Percentiles rank a stretch among this genome's conserved stretches.
Evolutionary conservation across 441 rosid species (phyloP).

Genomic region (Pelargonium exstipulatum): DNA sequence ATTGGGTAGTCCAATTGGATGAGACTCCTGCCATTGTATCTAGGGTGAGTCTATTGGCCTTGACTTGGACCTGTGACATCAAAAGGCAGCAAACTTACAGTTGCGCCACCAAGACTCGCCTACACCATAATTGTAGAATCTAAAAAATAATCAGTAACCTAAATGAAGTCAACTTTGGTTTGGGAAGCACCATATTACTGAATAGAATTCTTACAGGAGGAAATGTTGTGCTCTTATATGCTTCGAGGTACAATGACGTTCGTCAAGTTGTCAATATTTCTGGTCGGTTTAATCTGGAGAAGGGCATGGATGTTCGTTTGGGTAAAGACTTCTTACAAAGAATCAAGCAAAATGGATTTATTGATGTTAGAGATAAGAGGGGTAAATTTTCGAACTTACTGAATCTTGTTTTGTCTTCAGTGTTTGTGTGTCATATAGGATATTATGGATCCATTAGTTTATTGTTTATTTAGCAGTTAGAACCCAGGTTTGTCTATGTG

Average conservation of each 20-base stretch:
- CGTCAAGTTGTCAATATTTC: conserved; percentile 58
- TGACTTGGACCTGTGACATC: too few relatives aligned
- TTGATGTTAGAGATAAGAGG: conserved; percentile 56
- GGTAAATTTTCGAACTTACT: conserved; percentile 31
- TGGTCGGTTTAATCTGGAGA: conserved; percentile 63
- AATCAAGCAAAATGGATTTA: conserved; percentile 55
- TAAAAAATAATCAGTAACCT: too few relatives aligned
- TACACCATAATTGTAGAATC: too few relatives aligned
- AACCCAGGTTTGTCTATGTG: conserved; percentile 10
- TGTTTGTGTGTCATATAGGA: neutral
- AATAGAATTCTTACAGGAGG: conserved; percentile 51
- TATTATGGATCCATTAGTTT: neutral
- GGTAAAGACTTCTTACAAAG: conserved; percentile 55
- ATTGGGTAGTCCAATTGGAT: too few relatives aligned
- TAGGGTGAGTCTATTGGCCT: too few relatives aligned
- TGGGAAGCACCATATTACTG: neutral
- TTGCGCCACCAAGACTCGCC: too few relatives aligned
- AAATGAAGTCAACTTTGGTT: too few relatives aligned
- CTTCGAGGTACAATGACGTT: conserved; percentile 69
- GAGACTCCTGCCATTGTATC: too few relatives aligned
- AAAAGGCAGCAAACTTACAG: too few relatives aligned
- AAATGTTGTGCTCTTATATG: conserved; percentile 74
- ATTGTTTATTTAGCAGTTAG: conserved; percentile 10
- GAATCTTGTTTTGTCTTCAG: neutral
- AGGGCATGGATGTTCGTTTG: conserved; percentile 66